Percentiles rank a stretch among this genome's conserved stretches.
Conservation (phyloP, 169 alveolate genomes). For the Babesia caballi region DNA sequence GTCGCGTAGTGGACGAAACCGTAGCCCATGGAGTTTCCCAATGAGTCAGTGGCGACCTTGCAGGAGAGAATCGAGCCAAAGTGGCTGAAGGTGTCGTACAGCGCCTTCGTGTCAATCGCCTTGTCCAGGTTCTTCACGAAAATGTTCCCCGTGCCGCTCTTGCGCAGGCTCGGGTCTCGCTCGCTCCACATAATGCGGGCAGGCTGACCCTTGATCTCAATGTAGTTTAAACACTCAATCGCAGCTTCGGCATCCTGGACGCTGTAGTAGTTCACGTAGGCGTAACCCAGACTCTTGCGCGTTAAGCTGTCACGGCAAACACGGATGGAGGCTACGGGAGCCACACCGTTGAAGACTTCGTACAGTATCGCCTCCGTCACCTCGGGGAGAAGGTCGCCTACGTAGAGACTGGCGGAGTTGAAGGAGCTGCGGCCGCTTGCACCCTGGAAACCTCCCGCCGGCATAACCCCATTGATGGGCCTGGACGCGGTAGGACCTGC, state of each 20-base stretch:
- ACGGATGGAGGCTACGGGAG: constrained; percentile 91
- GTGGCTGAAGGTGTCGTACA: constrained; percentile 89
- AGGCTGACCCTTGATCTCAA: constrained; percentile 89
- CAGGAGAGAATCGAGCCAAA: constrained; percentile 92
- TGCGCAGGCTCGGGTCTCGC: constrained; percentile 90
- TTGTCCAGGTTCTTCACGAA: constrained; percentile 92
- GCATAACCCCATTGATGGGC: constrained; percentile 29
- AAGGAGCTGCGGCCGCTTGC: constrained; percentile 11
- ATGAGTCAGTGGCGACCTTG: constrained; percentile 89
- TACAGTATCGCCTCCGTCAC: constrained; percentile 92
- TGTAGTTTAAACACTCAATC: constrained; percentile 88
- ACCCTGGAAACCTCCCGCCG: constrained; percentile 16
- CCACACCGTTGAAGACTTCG: constrained; percentile 89
- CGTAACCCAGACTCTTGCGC: constrained; percentile 88
- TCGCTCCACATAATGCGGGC: constrained; percentile 92
- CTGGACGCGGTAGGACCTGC: constrained; percentile 13
- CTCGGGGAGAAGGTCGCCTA: constrained; percentile 89
- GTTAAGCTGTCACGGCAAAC: constrained; percentile 91
- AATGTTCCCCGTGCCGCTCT: constrained; percentile 90
- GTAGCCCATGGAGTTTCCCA: constrained; percentile 88
- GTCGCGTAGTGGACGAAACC: constrained; percentile 95
- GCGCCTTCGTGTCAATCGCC: constrained; percentile 90
- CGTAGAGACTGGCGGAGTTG: constrained; percentile 88
- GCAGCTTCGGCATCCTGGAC: constrained; percentile 90
- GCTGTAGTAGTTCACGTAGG: constrained; percentile 89